Percentiles rank a stretch among this genome's conserved stretches.
These are phyloP conservation scores for Taphrina pruni DNA, from an alignment of 1,139 yeast genomes.

Conservation along the genomic window DNA sequence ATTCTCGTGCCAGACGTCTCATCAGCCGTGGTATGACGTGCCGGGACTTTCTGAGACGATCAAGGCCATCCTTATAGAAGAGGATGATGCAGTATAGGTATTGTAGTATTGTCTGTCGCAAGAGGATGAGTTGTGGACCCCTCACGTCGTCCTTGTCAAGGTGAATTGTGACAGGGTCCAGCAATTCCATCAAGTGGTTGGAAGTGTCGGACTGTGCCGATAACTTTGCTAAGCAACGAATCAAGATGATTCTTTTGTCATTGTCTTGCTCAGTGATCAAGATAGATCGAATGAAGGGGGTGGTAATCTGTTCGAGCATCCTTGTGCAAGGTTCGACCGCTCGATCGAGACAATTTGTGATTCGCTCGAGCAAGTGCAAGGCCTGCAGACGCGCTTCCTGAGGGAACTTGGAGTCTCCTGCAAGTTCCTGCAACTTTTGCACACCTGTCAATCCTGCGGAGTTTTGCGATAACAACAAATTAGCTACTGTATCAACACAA, in stretches of 20 bases:
- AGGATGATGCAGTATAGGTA: conserved; percentile 25
- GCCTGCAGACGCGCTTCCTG: conserved; percentile 7
- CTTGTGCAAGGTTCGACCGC: conserved; percentile 7
- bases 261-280: not conserved
- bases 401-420: not conserved
- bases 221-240: conserved; percentile 8
- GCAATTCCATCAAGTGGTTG: not conserved
- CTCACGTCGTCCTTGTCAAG: conserved; percentile 7
- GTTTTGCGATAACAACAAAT: not conserved
- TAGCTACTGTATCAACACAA: not conserved
- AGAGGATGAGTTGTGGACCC: not conserved
- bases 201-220: not conserved
- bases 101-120: conserved; percentile 7
- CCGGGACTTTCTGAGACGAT: conserved; percentile 14
- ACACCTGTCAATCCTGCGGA: not conserved
- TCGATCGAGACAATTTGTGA: conserved; percentile 10
- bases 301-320: not conserved
- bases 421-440: not conserved
- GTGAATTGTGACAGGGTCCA: conserved; percentile 10
- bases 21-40: conserved; percentile 31
- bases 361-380: not conserved
- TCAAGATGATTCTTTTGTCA: not conserved
- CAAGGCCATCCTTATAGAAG: conserved; percentile 22
- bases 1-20: conserved; percentile 20
- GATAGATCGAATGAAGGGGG: conserved; percentile 1